phyloP scores from a whole-genome alignment of 805 yeast species.

The Sugiyamaella boreocaroliniensis region DNA sequence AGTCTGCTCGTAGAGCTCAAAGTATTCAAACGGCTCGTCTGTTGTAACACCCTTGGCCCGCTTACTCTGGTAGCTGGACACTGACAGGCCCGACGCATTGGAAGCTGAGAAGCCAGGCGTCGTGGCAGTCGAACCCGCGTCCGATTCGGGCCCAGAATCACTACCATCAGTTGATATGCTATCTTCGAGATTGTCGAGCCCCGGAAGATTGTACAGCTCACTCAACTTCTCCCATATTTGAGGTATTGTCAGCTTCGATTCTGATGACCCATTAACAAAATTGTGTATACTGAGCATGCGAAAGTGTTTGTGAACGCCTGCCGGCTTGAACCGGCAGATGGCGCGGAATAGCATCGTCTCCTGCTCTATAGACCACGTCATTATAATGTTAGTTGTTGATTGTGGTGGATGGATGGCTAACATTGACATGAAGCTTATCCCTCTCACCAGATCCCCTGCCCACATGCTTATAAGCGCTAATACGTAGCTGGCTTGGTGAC shows the following conservation, averaged over 20 bases:
- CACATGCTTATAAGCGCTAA: too few species aligned
- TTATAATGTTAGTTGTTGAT: background rate
- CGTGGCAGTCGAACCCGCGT: constrained; percentile 1
- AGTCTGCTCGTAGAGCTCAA: background rate
- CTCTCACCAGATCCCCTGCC: too few species aligned
- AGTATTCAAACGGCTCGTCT: constrained; percentile 8
- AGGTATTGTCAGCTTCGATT: constrained; percentile 34
- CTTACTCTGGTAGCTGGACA: background rate
- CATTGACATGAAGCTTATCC: background rate
- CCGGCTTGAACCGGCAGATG: constrained; percentile 61
- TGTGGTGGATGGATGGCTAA: background rate
- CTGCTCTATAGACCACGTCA: constrained; percentile 51
- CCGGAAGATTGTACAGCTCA: constrained; percentile 48
- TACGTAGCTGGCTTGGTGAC: too few species aligned
- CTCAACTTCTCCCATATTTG: constrained; percentile 56
- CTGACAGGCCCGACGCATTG: background rate
- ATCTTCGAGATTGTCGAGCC: constrained; percentile 47
- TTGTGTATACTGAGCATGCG: constrained; percentile 30
- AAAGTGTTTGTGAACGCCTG: constrained; percentile 43
- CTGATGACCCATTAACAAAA: constrained; percentile 19
- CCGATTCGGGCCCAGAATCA: background rate
- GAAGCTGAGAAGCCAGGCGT: background rate
- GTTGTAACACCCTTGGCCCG: constrained; percentile 2
- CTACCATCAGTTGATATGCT: background rate
- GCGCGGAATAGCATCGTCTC: constrained; percentile 57